A percentile compares a stretch with the other conserved stretches of the same genome.
These are phyloP conservation scores for Mortierella sp. DNA, from an alignment of 371 early-diverging fungal genomes.

Conservation along the genomic window DNA sequence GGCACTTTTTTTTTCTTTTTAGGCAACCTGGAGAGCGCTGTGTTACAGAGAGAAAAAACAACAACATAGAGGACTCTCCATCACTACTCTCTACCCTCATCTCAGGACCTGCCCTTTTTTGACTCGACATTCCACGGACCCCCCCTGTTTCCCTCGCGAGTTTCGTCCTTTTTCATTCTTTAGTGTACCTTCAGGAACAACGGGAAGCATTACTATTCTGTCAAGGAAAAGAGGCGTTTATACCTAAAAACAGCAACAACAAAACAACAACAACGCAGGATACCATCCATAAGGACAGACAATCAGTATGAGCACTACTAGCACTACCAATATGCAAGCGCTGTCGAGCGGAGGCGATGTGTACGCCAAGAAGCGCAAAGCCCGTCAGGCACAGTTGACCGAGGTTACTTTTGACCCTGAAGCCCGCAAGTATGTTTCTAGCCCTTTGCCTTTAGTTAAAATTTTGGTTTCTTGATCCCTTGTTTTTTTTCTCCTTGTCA, in stretches of 20 bases:
- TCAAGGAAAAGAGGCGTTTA: background rate
- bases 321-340: conserved; percentile 63
- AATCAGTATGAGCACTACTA: conserved; percentile 57
- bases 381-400: conserved; percentile 71
- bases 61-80: too few relatives aligned
- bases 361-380: conserved; percentile 82
- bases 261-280: background rate
- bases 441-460: too few relatives aligned
- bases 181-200: background rate
- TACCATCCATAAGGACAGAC: background rate
- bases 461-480: too few relatives aligned
- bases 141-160: background rate
- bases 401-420: conserved; percentile 76
- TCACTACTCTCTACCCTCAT: background rate
- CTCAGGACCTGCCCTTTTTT: background rate
- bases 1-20: background rate
- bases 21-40: too few relatives aligned
- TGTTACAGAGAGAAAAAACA: too few relatives aligned
- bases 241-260: background rate
- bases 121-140: background rate
- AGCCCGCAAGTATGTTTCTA: conserved; percentile 66
- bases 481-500: background rate
- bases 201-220: background rate
- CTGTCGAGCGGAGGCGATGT: conserved; percentile 78
- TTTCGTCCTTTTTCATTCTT: background rate